A percentile compares a stretch with the other conserved stretches of the same genome.
Evolutionary conservation across 2,329 filamentous ascomycete species (phyloP).

Genomic region (Pestalotiopsis sp.): DNA sequence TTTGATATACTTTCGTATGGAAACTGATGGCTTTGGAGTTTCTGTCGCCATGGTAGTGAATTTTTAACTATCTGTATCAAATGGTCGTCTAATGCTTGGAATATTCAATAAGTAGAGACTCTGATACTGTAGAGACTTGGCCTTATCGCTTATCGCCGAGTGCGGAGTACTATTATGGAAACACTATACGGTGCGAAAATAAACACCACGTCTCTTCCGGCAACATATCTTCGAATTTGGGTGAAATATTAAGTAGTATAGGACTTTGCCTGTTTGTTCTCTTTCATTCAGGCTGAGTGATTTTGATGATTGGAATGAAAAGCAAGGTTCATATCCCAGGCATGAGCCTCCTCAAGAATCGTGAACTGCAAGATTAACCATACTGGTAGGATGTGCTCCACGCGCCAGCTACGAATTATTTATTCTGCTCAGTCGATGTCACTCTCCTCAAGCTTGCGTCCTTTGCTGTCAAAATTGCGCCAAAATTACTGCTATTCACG

Average conservation of each 20-base stretch:
- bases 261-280: background rate
- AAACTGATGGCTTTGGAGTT: slow-evolving; percentile 40
- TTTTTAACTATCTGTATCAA: background rate
- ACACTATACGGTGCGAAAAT: background rate
- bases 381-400: too few species aligned
- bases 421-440: too few species aligned
- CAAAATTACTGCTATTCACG: background rate
- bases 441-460: too few species aligned
- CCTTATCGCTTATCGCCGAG: background rate
- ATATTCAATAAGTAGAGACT: too few species aligned
- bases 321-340: too few species aligned
- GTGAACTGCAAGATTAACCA: too few species aligned
- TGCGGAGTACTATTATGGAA: background rate
- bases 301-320: too few species aligned
- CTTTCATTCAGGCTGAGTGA: background rate
- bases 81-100: background rate
- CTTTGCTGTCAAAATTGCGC: background rate
- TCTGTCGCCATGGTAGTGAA: background rate
- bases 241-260: background rate
- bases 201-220: background rate
- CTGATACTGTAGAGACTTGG: background rate
- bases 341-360: too few species aligned
- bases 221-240: too few species aligned
- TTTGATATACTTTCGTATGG: slow-evolving; percentile 58
- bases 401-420: too few species aligned